Evolutionary conservation across 768 basidiomycete genomes (phyloP).

Genomic region (Exsudoporus frostii): DNA sequence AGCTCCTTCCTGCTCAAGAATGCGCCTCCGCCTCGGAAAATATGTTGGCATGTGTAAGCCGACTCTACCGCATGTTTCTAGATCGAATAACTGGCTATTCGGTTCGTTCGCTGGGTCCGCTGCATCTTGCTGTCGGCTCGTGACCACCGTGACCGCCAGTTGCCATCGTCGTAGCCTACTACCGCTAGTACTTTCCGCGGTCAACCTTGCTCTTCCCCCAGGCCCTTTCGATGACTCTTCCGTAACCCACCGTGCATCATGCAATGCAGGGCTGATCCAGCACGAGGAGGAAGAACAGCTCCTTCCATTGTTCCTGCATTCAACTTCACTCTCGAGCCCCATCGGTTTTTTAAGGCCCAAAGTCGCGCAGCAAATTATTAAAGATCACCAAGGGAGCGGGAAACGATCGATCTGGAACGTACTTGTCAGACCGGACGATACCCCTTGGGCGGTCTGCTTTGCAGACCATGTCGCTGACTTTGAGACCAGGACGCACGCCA

Average conservation of each 20-base stretch:
- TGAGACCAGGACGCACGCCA: constrained; percentile 13
- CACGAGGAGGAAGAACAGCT: constrained; percentile 19
- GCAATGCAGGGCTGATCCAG: constrained; percentile 4
- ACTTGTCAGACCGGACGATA: constrained; percentile 9
- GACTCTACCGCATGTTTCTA: neutral
- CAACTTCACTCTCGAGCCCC: constrained; percentile 8
- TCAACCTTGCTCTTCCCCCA: constrained; percentile 26
- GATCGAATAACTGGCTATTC: neutral
- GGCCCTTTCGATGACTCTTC: constrained; percentile 21
- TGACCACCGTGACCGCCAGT: neutral
- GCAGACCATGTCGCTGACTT: constrained; percentile 14
- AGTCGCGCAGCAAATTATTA: constrained; percentile 12
- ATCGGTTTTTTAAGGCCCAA: constrained; percentile 21
- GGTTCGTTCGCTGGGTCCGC: neutral
- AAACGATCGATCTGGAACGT: constrained; percentile 18
- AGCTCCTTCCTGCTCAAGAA: no score
- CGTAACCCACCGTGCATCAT: constrained; percentile 16
- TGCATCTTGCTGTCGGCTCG: neutral
- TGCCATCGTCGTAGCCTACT: constrained; percentile 11
- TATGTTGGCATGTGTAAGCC: neutral
- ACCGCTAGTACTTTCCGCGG: constrained; percentile 22
- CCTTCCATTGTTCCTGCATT: constrained; percentile 19
- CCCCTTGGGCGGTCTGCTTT: constrained; percentile 23
- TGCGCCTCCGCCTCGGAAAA: neutral
- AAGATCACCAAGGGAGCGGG: constrained; percentile 4